Conservation (phyloP, 1,284 basidiomycete species). For the Leucoagaricus sp. region DNA sequence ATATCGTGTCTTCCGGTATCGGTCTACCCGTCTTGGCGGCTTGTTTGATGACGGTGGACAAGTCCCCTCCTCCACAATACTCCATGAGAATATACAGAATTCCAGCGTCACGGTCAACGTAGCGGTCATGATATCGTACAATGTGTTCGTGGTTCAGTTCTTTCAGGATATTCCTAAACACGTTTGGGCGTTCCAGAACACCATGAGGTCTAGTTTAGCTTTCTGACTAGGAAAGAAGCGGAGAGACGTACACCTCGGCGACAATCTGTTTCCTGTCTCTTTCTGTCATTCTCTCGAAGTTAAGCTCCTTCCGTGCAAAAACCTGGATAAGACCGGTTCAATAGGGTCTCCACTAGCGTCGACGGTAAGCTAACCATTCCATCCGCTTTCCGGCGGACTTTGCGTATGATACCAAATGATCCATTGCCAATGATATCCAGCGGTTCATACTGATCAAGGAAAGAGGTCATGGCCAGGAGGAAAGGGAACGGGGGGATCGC, state of each 20-base stretch:
- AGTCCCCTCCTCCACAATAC: slow-evolving; percentile 93
- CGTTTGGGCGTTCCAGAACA: neutral
- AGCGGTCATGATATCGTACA: slow-evolving; percentile 89
- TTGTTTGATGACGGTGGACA: slow-evolving; percentile 84
- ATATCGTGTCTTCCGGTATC: slow-evolving; percentile 90
- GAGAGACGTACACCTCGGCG: slow-evolving; percentile 86
- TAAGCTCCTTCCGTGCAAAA: slow-evolving; percentile 93
- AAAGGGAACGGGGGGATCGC: neutral
- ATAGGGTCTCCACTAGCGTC: neutral
- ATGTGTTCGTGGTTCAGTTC: slow-evolving; percentile 94
- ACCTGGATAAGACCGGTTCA: slow-evolving; percentile 45
- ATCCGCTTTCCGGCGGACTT: slow-evolving; percentile 85
- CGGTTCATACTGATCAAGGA: slow-evolving; percentile 81
- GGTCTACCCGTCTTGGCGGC: slow-evolving; percentile 66
- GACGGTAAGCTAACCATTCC: slow-evolving; percentile 63
- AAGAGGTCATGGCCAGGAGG: slow-evolving; percentile 32
- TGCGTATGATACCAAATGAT: slow-evolving; percentile 96
- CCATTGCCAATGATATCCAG: slow-evolving; percentile 94
- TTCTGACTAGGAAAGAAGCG: neutral
- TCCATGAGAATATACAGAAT: slow-evolving; percentile 97
- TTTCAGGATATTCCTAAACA: slow-evolving; percentile 87
- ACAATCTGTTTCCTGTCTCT: slow-evolving; percentile 94
- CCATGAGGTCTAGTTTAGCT: neutral
- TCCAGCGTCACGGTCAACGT: slow-evolving; percentile 88
- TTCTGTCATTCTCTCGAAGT: slow-evolving; percentile 94